A percentile compares a stretch with the other conserved stretches of the same genome.
phyloP scores from a whole-genome alignment of 1,139 yeast species.

The Meyerozyma guilliermondii region DNA sequence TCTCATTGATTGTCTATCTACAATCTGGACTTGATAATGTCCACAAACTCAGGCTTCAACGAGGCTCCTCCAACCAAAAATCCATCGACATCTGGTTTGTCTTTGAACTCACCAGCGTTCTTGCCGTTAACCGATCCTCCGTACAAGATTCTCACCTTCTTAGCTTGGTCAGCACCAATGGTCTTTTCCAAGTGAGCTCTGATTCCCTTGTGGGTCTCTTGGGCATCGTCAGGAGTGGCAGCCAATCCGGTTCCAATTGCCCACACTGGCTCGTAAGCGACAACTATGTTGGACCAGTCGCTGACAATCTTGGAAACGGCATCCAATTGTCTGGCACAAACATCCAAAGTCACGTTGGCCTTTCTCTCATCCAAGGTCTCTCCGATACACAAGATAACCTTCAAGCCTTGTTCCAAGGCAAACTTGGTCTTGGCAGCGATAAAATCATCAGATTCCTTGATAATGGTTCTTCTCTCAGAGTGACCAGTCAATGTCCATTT shows the following conservation, averaged over 20 bases:
- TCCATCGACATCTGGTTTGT: slow-evolving; percentile 92
- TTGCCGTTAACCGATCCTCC: slow-evolving; percentile 99
- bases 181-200: slow-evolving; percentile 75
- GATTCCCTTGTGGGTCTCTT: slow-evolving; percentile 86
- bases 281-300: slow-evolving; percentile 90
- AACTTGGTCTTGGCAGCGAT: slow-evolving; percentile 93
- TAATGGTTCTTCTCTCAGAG: slow-evolving; percentile 96
- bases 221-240: slow-evolving; percentile 97
- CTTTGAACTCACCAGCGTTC: slow-evolving; percentile 87
- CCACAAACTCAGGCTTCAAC: slow-evolving; percentile 94
- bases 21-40: slow-evolving; percentile 88
- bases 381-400: slow-evolving; percentile 94
- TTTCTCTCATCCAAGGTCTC: slow-evolving; percentile 95
- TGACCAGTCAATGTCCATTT: slow-evolving; percentile 97
- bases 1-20: slow-evolving; percentile 24
- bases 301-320: slow-evolving; percentile 79
- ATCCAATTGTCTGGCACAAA: slow-evolving; percentile 83
- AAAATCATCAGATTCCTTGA: slow-evolving; percentile 86
- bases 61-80: slow-evolving; percentile 99
- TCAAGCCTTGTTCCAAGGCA: slow-evolving; percentile 83
- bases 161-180: slow-evolving; percentile 77
- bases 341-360: slow-evolving; percentile 78
- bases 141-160: slow-evolving; percentile 81
- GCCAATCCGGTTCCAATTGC: slow-evolving; percentile 99
- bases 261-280: slow-evolving; percentile 99